Evolutionary conservation across 2,329 filamentous ascomycete species (phyloP).

Genomic region (Penicillium sp.): DNA sequence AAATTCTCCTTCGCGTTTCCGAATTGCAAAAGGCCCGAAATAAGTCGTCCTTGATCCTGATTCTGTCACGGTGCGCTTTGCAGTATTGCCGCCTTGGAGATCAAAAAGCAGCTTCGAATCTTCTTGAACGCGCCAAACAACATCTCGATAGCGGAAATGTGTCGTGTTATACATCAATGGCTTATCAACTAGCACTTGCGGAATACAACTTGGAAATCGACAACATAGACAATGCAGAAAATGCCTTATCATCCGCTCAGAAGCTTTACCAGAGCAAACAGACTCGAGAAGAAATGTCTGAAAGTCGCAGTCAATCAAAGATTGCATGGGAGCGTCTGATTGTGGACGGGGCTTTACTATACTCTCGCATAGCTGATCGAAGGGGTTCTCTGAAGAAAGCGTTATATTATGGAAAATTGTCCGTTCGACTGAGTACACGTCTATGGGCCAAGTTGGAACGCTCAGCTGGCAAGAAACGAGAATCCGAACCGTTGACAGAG

Average conservation of each 20-base stretch:
- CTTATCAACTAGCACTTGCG: conserved; percentile 66
- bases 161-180: conserved; percentile 46
- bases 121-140: conserved; percentile 57
- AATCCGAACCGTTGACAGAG: conserved; percentile 20
- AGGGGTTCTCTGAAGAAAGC: conserved; percentile 45
- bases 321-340: conserved; percentile 51
- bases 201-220: conserved; percentile 70
- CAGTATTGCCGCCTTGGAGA: conserved; percentile 60
- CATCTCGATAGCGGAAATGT: conserved; percentile 40
- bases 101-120: conserved; percentile 53
- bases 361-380: conserved; percentile 63
- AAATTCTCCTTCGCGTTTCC: conserved; percentile 45
- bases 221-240: conserved; percentile 57
- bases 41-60: conserved; percentile 38
- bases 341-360: conserved; percentile 60
- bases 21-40: conserved; percentile 41
- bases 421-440: conserved; percentile 47
- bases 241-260: conserved; percentile 28
- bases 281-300: conserved; percentile 26
- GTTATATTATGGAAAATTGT: conserved; percentile 46
- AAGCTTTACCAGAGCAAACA: conserved; percentile 29
- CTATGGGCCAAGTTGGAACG: conserved; percentile 52
- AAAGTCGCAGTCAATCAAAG: conserved; percentile 35
- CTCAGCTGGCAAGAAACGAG: conserved; percentile 32
- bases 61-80: conserved; percentile 46